Percentiles rank a stretch among this genome's conserved stretches.
phyloP scores from a whole-genome alignment of 768 basidiomycete species.

The Leccinum rimulosum region DNA sequence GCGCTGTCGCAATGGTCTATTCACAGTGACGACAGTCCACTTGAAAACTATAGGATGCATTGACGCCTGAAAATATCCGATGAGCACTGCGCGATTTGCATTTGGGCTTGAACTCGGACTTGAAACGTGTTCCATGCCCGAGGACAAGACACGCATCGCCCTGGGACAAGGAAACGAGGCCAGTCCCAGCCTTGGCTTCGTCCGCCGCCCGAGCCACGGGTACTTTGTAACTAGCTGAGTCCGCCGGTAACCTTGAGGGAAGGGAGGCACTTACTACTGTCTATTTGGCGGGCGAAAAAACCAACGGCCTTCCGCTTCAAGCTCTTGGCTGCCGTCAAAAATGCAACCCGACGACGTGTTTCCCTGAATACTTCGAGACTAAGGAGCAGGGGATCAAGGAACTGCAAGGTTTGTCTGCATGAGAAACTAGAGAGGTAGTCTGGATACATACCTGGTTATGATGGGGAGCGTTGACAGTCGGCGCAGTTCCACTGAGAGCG shows the following conservation, averaged over 20 bases:
- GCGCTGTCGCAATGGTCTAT: too few relatives aligned
- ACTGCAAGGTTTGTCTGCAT: conserved; percentile 46
- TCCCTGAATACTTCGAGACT: conserved; percentile 85
- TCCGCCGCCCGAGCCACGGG: conserved; percentile 93
- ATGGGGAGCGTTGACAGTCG: conserved; percentile 50
- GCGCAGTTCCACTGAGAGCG: conserved; percentile 40
- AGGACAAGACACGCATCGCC: conserved; percentile 79
- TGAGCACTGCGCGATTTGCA: conserved; percentile 87
- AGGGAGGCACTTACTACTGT: conserved; percentile 62
- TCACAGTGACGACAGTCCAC: too few relatives aligned
- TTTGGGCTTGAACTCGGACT: conserved; percentile 68
- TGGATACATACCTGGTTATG: conserved; percentile 70
- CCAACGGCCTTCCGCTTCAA: conserved; percentile 80
- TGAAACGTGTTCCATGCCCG: conserved; percentile 81
- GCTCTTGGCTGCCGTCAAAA: conserved; percentile 87
- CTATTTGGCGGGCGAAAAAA: conserved; percentile 77
- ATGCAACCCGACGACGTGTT: conserved; percentile 75
- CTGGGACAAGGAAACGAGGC: conserved; percentile 65
- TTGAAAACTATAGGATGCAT: too few relatives aligned
- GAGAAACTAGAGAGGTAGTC: conserved; percentile 4
- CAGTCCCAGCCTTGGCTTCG: conserved; percentile 70
- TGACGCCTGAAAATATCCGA: too few relatives aligned
- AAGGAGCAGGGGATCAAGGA: conserved; percentile 87
- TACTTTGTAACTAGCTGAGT: conserved; percentile 47
- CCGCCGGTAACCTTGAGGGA: background rate